Base-by-base conservation (phyloP, 1,284 basidiomycete species). In the Uromyces viciae-fabae region DNA sequence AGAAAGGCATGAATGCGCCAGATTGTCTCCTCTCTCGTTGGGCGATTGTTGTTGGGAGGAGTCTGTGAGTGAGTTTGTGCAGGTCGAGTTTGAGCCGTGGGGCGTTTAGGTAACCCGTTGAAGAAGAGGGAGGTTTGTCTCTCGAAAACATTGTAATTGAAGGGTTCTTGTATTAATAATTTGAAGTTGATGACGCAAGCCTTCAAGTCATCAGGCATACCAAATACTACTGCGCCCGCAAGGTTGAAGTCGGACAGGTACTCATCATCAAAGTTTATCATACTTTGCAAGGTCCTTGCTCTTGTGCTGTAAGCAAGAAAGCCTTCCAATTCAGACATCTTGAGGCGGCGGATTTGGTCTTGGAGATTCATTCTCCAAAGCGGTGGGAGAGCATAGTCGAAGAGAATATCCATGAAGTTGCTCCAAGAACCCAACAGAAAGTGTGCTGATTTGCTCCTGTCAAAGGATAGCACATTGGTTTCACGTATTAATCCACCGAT, bases 401-500 rank as follows among this genome's bases (percentile, higher is more conserved):
- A 4, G 25, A 60, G 52, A 11, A 4, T n/a, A 2, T 5, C 4
- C 22, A 22, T 40, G 25, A 75, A 62, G 8, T 75, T n/a, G 14
- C 15, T 22, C 72, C 72, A 75, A 2, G 28, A 54, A 3, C 54
- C 17, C 8, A 8, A 19, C 8, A 22, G 4, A n/a, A 60, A 40
- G 19, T 9, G 4, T 4, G 25, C 4, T 5, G 25, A 4, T 15
- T 33, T 17, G 36, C 33, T 56, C 1, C 8, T 38, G 72, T 75
- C 54, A 36, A 75, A 75, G 7, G 54, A 25, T 0, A 38, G 46
- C 8, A 28, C 28, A n/a, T 76, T 76, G 3, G 58, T 60, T 19
- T 76, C 75, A 5, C 62, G 31, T 11, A 76, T 62, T 15, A 66
- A 66, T n/a, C 25, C 38, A 0, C 75, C 75, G 3, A 64, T 43